A percentile compares a stretch with the other conserved stretches of the same genome.
Evolutionary conservation across 805 yeast species (phyloP).

Genomic region (Martiniozyma abietophila): DNA sequence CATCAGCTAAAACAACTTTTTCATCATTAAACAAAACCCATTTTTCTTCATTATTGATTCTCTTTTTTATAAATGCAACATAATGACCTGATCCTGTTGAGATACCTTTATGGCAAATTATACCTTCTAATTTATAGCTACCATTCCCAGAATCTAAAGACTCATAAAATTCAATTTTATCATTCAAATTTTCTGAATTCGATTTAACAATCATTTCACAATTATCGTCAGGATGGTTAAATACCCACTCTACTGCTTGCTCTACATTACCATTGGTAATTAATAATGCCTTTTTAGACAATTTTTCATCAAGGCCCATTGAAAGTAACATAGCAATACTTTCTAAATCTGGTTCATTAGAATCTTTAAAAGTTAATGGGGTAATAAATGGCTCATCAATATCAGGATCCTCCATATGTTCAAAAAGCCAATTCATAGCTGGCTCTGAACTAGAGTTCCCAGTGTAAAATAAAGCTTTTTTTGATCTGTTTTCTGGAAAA

Average conservation of each 20-base stretch:
- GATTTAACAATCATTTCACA: conserved; percentile 38
- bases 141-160: neutral
- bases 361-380: conserved; percentile 13
- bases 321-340: conserved; percentile 39
- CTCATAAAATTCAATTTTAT: conserved; percentile 10
- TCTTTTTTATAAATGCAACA: conserved; percentile 60
- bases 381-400: conserved; percentile 54
- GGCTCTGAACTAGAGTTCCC: conserved; percentile 56
- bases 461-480: conserved; percentile 61
- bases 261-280: conserved; percentile 54
- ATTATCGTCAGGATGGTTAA: conserved; percentile 69
- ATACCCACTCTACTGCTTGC: conserved; percentile 86
- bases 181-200: conserved; percentile 5
- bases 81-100: conserved; percentile 91
- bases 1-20: conserved; percentile 59
- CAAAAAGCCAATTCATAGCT: conserved; percentile 87
- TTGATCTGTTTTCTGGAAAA: conserved; percentile 59
- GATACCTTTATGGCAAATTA: conserved; percentile 82
- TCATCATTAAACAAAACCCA: conserved; percentile 90
- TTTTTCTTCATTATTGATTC: conserved; percentile 29
- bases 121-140: conserved; percentile 45
- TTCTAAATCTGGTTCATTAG: conserved; percentile 17
- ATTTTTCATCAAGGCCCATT: conserved; percentile 70
- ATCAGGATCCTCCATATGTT: conserved; percentile 77
- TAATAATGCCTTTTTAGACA: conserved; percentile 66